Evolutionary conservation across 202 grass and related monocot genomes (phyloP), one percentile per base, ranked within the genome.

Genomic region (Panicum hallii): DNA sequence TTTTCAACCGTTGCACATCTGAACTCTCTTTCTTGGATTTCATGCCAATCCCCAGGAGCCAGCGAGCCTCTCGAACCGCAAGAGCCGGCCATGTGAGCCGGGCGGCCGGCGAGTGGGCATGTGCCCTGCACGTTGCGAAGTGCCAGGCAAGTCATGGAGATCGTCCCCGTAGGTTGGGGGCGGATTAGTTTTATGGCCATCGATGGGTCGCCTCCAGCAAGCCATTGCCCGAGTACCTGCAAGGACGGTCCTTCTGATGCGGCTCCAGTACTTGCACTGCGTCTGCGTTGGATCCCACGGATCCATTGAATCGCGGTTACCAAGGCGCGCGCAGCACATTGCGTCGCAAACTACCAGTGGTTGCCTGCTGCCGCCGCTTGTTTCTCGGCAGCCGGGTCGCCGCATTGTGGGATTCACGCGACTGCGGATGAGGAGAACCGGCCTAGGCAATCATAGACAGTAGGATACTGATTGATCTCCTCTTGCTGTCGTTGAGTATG

Each of bases 241-340:
- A 87, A 89, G 89, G 84, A 87, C 84, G 88, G 80, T 85, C 89
- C 62, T 80, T 69, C 84, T 84, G 84, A 75, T 87, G 84, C 80
- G 72, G 55, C 75, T 72, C 9, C 14, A 53, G 82, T 77, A 70
- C 70, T 46, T 64, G 73, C 74, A 17, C 4, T 70, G 43, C 74
- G 42, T 83, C 17, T 71, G 84, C 84, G 53, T 72, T 70, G 65
- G 65, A 80, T 88, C 76, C 60, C 58, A 82, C 58, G 38, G 79
- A 63, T 74, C 88, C 53, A 68, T 61, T 79, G 67, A 47, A 28
- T 48, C 23, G 20, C 72, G 45, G 69, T 81, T 55, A 75, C 45
- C 38, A 7, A 36, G 67, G 42, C 44, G 11, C 19, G 73, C 0
- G 43, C 16, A 46, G 46, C 23, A 23, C 56, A 30, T 79, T 79